A percentile compares a stretch with the other conserved stretches of the same genome.
These are phyloP conservation scores for Lactarius akahatsu DNA, from an alignment of 768 basidiomycete genomes.

Conservation along the genomic window DNA sequence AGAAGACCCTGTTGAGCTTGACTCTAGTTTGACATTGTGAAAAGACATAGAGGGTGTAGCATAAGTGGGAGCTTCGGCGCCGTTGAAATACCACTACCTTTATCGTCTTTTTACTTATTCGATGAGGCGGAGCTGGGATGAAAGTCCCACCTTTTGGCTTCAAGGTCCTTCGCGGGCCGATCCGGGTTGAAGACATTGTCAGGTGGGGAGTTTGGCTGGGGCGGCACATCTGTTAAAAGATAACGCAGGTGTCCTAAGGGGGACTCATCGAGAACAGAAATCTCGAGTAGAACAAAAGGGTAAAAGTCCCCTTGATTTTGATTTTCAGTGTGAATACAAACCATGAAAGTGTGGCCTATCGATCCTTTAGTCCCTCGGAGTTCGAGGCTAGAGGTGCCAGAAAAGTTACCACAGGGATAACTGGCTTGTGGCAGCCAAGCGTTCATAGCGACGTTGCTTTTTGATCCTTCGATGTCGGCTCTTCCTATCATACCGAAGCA, in stretches of 20 bases:
- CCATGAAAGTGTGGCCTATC: constrained; percentile 83
- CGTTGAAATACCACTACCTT: constrained; percentile 82
- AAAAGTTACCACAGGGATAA: constrained; percentile 80
- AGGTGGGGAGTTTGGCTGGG: constrained; percentile 83
- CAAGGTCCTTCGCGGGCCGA: constrained; percentile 66
- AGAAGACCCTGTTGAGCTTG: constrained; percentile 85
- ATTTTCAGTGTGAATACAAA: constrained; percentile 81
- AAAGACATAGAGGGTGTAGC: constrained; percentile 80
- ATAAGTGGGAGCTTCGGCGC: constrained; percentile 79
- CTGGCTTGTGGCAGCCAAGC: constrained; percentile 81
- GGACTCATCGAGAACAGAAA: constrained; percentile 79
- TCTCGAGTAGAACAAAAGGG: constrained; percentile 78
- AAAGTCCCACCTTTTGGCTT: constrained; percentile 70
- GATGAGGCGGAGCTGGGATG: constrained; percentile 69
- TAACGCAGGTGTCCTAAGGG: constrained; percentile 43
- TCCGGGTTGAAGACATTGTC: constrained; percentile 74
- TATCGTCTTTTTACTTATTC: constrained; percentile 80
- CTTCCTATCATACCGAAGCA: constrained; percentile 81
- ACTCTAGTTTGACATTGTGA: constrained; percentile 86
- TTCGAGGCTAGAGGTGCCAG: constrained; percentile 80
- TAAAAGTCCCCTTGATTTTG: constrained; percentile 80
- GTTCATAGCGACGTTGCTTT: constrained; percentile 83
- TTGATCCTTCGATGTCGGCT: constrained; percentile 82
- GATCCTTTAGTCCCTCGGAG: constrained; percentile 79
- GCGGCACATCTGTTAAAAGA: constrained; percentile 58